Evolutionary conservation across 768 basidiomycete species (phyloP), one percentile per base, ranked within the genome.

Genomic region (Podaxis sp.): DNA sequence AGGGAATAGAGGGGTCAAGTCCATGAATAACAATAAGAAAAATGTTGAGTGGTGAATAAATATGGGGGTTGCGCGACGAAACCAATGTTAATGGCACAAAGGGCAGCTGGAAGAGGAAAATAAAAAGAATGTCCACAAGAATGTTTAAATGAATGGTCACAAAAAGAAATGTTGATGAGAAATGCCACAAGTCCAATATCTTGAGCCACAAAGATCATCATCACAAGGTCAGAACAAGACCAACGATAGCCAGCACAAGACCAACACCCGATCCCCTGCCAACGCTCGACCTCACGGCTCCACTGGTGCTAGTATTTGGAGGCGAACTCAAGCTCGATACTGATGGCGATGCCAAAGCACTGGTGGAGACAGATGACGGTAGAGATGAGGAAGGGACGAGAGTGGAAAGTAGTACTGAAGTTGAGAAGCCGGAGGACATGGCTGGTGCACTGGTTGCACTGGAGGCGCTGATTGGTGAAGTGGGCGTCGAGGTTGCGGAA

Each of bases 151-250:
- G 64, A 37, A n/a, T 58, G 17, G 36, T 13, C 12, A 44, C 24
- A 17, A 12, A 56, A 30, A 20, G 30, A 24, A n/a, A 50, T 44
- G 15, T 20, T 12, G 26, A 24, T 24, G 13, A 50, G 12, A 13
- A 10, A 50, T 26, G 48, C 48, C 48, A 49, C 48, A 49, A 50
- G 26, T 50, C 49, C 49, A 50, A 28, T 11, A 17, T 26, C 36
- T 24, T 50, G 17, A 40, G 30, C 38, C 37, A 3, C 61, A 36
- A 2, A 54, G 17, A 24, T 50, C 11, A 11, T 44, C 54, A 49
- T 57, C 28, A 58, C 13, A 26, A 58, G 65, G 54, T n/a, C 51
- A 65, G 8, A 62, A 38, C 26, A 63, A 63, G 36, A 61, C 37
- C 8, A 30, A 46, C 40, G 63, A 24, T 28, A 22, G 30, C 8